Base-by-base conservation (phyloP, 148 eudicot species). In the Salicornia ramosissima region DNA sequence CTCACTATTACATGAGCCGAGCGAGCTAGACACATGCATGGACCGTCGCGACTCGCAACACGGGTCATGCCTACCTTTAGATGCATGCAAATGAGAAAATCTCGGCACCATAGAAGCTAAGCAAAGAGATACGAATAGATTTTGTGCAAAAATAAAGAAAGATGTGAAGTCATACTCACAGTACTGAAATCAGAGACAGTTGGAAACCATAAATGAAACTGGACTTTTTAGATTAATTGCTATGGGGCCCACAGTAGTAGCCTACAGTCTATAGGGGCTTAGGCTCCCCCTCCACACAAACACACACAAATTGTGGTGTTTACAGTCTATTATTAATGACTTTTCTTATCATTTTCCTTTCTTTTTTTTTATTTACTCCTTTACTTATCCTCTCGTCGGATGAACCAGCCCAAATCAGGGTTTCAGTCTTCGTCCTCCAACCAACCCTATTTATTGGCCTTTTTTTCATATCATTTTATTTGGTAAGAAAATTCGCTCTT, bases 201-300 rank as follows among this genome's bases (percentile, higher is more conserved):
- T 69, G 71, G 71, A 68, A 52, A 3, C 15, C 45, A 68, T 53
- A 22, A 52, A 68, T 68, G 22, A 36, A 0, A 8, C n/a, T 13
- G 55, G 71, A 68, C 71, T 68, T 68, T 53, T 34, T 6, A 53
- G 71, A 52, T 68, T 68, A 10, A 68, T 52, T 68, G 42, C 28
- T 28, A 9, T 16, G 0, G 25, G 29, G 70, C 25, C 58, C 58
- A 47, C 58, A 40, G 4, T 43, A 22, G 28, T 53, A 9, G 8
- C 0, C 22, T 50, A n/a, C n/a, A 18, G 28, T 45, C 2, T 11
- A 6, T 52, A 1, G 4, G 56, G 29, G 10, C 2, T 43, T 25
- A 21, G 49, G 50, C 24, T 43, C 67, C 65, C 52, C 31, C 52
- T 45, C 22, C 55, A 29, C n/a, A 57, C 36, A 30, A 0, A 40